Evolutionary conservation across 345 rosid species (phyloP), one percentile per base, ranked within the genome.

Genomic region (Syzygium oleosum): DNA sequence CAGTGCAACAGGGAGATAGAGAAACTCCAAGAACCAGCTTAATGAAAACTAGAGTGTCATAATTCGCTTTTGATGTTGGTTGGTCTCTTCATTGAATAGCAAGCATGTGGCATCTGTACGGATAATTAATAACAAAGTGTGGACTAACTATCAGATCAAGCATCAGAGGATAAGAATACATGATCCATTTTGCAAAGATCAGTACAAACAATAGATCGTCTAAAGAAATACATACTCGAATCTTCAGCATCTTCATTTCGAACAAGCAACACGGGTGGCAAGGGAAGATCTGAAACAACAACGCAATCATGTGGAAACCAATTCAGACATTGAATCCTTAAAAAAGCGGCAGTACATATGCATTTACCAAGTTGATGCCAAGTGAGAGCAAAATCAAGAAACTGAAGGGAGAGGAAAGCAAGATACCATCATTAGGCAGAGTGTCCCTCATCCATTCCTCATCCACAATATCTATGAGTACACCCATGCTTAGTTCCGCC

Each of bases 381-480:
- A 21, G 58, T 7, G 5, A 31, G 27, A 23, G 12, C 53, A 34
- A 49, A 59, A 49, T 38, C 65, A 53, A 0, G 52, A 41, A 38
- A 85, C 51, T 85, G 63, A 80, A 22, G 49, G 63, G 52, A 54
- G 16, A 87, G 65, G 43, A 52, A 27, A 80, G 65, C 31, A 52
- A 13, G 31, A 85, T 93, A 98, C 99, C 98, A 85, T 98, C 99
- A 90, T 93, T 92, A 87, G 99, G 99, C 34, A 98, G 90, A 89
- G 99, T 95, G 91, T 96, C 98, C 80, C 96, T 91, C 99, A 96
- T 95, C 99, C 99, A 98, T 86, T 98, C 99, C 87, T 96, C 99
- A 73, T 98, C 99, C 88, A 96, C 95, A 46, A 96, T 90, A 90
- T 98, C 99, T 55, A 96, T 93, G 84, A 98, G 97, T 90, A 98